Percentiles rank a stretch among this genome's conserved stretches.
These are phyloP conservation scores for Borealophlyctis nickersoniae DNA, from an alignment of 192 early-diverging fungal species.

Conservation along the genomic window DNA sequence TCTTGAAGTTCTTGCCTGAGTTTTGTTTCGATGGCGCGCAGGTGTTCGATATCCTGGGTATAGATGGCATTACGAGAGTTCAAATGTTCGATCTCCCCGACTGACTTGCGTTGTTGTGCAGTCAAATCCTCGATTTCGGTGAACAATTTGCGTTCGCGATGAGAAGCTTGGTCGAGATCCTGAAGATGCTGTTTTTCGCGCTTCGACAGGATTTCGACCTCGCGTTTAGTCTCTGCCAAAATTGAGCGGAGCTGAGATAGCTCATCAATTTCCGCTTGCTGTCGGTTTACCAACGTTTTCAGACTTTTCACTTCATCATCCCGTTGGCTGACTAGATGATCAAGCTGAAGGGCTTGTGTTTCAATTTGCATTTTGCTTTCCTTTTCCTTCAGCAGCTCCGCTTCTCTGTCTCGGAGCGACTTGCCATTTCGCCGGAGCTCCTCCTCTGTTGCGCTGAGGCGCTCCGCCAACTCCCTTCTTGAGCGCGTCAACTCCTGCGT, in stretches of 20 bases:
- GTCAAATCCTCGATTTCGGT: conserved; percentile 39
- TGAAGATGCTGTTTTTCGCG: conserved; percentile 37
- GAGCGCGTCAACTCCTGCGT: conserved; percentile 30
- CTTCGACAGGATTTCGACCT: conserved; percentile 31
- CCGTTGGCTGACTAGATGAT: conserved; percentile 28
- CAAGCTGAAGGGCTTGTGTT: conserved; percentile 30
- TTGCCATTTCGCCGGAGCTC: conserved; percentile 38
- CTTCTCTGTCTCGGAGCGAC: conserved; percentile 35
- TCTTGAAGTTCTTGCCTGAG: conserved; percentile 36
- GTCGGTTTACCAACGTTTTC: conserved; percentile 24
- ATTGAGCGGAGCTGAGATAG: conserved; percentile 15
- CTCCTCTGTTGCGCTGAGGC: conserved; percentile 24
- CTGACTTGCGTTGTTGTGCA: conserved; percentile 22
- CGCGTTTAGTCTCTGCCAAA: conserved; percentile 28
- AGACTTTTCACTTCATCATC: conserved; percentile 36
- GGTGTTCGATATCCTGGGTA: conserved; percentile 35
- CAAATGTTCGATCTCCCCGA: conserved; percentile 33
- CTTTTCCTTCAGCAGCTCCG: conserved; percentile 34
- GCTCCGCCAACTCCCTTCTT: conserved; percentile 34
- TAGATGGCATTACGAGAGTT: conserved; percentile 17
- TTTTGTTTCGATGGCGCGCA: conserved; percentile 32
- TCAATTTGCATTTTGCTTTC: conserved; percentile 38
- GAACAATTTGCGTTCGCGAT: conserved; percentile 34
- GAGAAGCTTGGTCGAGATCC: conserved; percentile 39
- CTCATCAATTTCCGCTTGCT: conserved; percentile 30